Conservation (phyloP, 768 basidiomycete species). For the Grammothele lineata region DNA sequence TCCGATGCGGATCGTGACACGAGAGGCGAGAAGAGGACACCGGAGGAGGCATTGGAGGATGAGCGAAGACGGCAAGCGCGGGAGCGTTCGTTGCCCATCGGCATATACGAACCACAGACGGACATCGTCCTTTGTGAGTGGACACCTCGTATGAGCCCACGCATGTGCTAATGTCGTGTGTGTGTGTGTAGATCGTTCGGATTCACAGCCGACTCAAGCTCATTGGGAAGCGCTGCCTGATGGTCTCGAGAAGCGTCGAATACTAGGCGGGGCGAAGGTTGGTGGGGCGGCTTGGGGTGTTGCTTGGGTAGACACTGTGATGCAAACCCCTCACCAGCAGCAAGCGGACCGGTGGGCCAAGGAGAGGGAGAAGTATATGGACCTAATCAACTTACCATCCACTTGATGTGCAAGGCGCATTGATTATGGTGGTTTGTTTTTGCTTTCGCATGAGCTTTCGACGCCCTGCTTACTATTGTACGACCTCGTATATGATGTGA, state of each 20-base stretch:
- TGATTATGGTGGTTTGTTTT: no score
- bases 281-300: conserved; percentile 81
- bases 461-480: no score
- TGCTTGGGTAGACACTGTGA: conserved; percentile 65
- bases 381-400: not conserved
- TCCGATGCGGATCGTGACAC: no score
- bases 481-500: no score
- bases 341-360: conserved; percentile 4
- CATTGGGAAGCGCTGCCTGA: conserved; percentile 59
- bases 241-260: conserved; percentile 34
- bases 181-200: conserved; percentile 52
- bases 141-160: conserved; percentile 2
- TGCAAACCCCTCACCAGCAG: conserved; percentile 13
- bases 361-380: conserved; percentile 6
- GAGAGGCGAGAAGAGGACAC: conserved; percentile 4
- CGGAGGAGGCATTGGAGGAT: conserved; percentile 26
- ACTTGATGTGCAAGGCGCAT: no score
- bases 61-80: conserved; percentile 20
- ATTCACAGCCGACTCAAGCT: conserved; percentile 70
- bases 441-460: no score
- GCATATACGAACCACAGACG: conserved; percentile 81
- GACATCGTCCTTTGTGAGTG: conserved; percentile 66
- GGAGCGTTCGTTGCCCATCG: conserved; percentile 44
- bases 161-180: not conserved
- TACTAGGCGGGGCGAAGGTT: conserved; percentile 69